Evolutionary conservation across 768 basidiomycete genomes (phyloP), one percentile per base, ranked within the genome.

Genomic region (Infundibulicybe gibba): DNA sequence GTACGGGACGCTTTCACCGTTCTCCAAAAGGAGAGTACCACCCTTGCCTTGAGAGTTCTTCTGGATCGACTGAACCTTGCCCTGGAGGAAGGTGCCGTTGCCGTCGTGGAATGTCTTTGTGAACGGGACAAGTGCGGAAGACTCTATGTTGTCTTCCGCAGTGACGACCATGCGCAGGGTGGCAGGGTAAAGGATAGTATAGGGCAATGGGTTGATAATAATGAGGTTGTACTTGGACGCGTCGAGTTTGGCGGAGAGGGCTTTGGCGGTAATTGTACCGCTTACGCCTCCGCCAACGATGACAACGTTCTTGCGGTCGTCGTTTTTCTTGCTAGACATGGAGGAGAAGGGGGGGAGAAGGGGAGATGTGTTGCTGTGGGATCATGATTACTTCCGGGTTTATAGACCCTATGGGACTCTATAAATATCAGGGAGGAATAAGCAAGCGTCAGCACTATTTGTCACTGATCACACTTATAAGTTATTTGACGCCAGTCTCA

Each of bases 231-330:
- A 72, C 38, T 66, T 69, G 13, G 60, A 54, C 0, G 69, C 33
- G 54, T 78, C 69, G 50, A 84, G 71, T 38, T 69, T 72, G 25
- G 62, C 54, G 10, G 77, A 73, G 49, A 84, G 74, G 4, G 51
- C 54, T 20, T 69, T 65, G 1, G 71, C 72, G 34, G 71, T 48
- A 6, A 61, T 49, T 31, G 62, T 57, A 12, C 84, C 81, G 1
- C 69, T 74, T 21, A 57, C 61, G 45, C 80, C 83, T 15, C 74
- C 80, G 42, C 83, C 76, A 43, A 84, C 63, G 51, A 85, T 64
- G 30, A 85, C 67, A 52, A 70, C 53, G 49, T 61, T 61, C 41
- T 56, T 59, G 44, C 50, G 57, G n/a, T 56, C 42, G 32, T 53
- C 54, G 45, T 51, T 51, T 32, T 49, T 53, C 5, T 50, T 52